Evolutionary conservation across 495 filamentous ascomycete genomes (phyloP).

Genomic region (Alectoria sarmentosa): DNA sequence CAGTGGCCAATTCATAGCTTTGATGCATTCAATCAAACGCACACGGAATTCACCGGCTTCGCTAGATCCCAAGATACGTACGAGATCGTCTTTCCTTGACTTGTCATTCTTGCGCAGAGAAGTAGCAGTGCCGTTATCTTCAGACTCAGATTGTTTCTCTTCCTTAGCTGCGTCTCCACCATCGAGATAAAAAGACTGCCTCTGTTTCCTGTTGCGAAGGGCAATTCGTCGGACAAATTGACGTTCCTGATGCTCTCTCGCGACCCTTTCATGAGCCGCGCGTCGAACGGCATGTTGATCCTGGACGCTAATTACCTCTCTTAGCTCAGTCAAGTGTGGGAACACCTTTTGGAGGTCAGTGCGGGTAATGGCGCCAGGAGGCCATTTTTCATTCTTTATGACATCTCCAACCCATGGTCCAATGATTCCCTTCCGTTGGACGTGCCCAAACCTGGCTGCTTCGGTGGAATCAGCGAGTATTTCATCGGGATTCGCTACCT

Average conservation of each 20-base stretch:
- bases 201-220: conserved; percentile 64
- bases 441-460: conserved; percentile 32
- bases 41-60: not conserved
- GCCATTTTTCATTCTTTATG: conserved; percentile 16
- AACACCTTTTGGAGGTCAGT: conserved; percentile 39
- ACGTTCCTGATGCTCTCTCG: conserved; percentile 34
- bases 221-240: conserved; percentile 41
- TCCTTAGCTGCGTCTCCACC: conserved; percentile 47
- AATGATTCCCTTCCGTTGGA: conserved; percentile 7
- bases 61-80: not conserved
- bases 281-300: conserved; percentile 39
- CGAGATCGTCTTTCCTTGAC: conserved; percentile 4
- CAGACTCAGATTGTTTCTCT: not conserved
- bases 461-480: conserved; percentile 44
- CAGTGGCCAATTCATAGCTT: conserved; percentile 12
- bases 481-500: conserved; percentile 42
- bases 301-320: conserved; percentile 37
- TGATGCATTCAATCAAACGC: conserved; percentile 2
- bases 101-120: not conserved
- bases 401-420: conserved; percentile 8
- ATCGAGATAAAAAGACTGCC: conserved; percentile 70
- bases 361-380: conserved; percentile 24
- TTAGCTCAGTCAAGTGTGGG: conserved; percentile 33
- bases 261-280: conserved; percentile 37
- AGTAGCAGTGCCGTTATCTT: not conserved